Percentiles rank a stretch among this genome's conserved stretches.
These are phyloP conservation scores for Claviceps monticola DNA, from an alignment of 2,329 filamentous ascomycete species.

Conservation along the genomic window DNA sequence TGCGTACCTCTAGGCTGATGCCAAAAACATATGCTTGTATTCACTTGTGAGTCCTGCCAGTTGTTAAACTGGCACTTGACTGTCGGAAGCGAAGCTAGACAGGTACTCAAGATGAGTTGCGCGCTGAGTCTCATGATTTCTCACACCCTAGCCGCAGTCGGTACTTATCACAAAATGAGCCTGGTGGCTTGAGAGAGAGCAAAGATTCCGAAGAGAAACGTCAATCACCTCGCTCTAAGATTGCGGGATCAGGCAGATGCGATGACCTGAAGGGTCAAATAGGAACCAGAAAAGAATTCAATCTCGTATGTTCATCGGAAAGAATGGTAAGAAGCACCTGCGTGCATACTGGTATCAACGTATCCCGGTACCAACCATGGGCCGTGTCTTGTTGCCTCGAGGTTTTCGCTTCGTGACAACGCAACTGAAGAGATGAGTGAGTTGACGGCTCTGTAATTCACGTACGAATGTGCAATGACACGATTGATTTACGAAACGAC, in stretches of 20 bases:
- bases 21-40: conserved; percentile 48
- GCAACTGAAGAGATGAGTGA: not conserved
- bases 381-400: not conserved
- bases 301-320: not conserved
- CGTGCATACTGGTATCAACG: not conserved
- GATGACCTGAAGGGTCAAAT: not conserved
- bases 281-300: not conserved
- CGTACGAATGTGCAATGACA: not conserved
- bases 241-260: not conserved
- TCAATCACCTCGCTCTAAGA: not conserved
- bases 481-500: not conserved
- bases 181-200: not conserved
- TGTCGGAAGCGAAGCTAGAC: conserved; percentile 8
- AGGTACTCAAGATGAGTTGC: conserved; percentile 7
- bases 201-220: not conserved
- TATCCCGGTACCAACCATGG: not conserved
- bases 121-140: conserved; percentile 10
- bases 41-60: conserved; percentile 39
- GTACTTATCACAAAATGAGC: not conserved
- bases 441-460: not conserved
- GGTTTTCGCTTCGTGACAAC: not conserved
- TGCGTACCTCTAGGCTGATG: conserved; percentile 25
- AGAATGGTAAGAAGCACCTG: not conserved
- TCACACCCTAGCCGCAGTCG: not conserved
- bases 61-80: conserved; percentile 26